A percentile compares a stretch with the other conserved stretches of the same genome.
Evolutionary conservation across 306 rosid species (phyloP).

Genomic region (Rosa lucieae): DNA sequence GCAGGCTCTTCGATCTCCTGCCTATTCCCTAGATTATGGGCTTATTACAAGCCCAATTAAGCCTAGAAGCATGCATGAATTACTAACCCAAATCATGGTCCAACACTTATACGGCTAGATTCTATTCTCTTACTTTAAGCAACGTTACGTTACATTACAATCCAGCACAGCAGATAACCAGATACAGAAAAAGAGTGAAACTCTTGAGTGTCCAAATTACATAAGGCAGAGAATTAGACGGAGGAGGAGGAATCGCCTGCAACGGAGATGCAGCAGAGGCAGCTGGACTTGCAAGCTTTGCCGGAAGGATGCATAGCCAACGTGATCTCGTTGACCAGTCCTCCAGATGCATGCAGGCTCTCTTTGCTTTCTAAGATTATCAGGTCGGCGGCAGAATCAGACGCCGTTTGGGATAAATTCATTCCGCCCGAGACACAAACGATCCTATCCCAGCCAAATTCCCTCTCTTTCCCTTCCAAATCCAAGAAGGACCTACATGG

Average conservation of each 20-base stretch:
- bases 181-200: no score
- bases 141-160: no score
- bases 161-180: no score
- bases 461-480: background rate
- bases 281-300: constrained; percentile 25
- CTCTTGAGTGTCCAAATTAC: no score
- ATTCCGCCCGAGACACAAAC: constrained; percentile 42
- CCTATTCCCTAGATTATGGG: no score
- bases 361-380: constrained; percentile 47
- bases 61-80: no score
- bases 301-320: constrained; percentile 67
- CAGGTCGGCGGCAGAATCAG: constrained; percentile 69
- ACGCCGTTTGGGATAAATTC: constrained; percentile 64
- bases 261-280: background rate
- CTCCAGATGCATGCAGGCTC: constrained; percentile 51
- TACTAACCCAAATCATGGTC: no score
- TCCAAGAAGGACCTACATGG: constrained; percentile 45
- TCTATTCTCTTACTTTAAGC: no score
- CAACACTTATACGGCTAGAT: no score
- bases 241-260: no score
- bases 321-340: constrained; percentile 56
- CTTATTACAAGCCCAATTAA: no score
- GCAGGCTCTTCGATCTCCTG: no score
- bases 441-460: constrained; percentile 20
- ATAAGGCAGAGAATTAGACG: background rate